phyloP scores from a whole-genome alignment of 2,329 filamentous ascomycete species.

The Aspergillus pseudoviridinutans region DNA sequence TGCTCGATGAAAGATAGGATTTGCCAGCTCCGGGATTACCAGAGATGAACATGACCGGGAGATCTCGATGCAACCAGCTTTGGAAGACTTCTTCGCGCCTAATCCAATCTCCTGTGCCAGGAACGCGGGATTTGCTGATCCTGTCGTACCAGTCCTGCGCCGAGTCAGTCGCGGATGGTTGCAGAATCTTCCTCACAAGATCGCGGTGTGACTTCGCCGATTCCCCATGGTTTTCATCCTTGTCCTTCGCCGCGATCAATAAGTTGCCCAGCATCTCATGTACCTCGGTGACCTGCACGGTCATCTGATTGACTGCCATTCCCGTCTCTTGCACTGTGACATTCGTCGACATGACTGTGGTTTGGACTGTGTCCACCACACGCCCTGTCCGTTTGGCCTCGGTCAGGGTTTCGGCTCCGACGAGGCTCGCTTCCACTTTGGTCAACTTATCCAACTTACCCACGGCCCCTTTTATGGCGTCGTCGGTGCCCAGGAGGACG shows the following conservation, averaged over 20 bases:
- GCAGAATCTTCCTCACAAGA: slow-evolving; percentile 24
- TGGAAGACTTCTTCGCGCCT: slow-evolving; percentile 37
- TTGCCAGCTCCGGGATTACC: slow-evolving; percentile 48
- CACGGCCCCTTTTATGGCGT: slow-evolving; percentile 39
- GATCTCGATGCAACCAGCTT: slow-evolving; percentile 38
- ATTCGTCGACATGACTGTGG: slow-evolving; percentile 1
- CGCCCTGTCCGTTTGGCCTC: slow-evolving; percentile 8
- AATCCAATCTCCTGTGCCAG: slow-evolving; percentile 48
- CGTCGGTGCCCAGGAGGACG: slow-evolving; percentile 39
- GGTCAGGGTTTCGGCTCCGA: slow-evolving; percentile 31
- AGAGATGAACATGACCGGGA: slow-evolving; percentile 42
- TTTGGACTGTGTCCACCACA: slow-evolving; percentile 4
- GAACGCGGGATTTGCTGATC: slow-evolving; percentile 40
- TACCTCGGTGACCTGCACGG: slow-evolving; percentile 5
- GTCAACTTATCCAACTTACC: slow-evolving; percentile 42
- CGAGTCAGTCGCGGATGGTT: slow-evolving; percentile 38
- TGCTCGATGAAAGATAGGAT: slow-evolving; percentile 43
- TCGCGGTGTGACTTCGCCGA: background rate
- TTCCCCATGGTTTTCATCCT: slow-evolving; percentile 1
- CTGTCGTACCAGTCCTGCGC: slow-evolving; percentile 42
- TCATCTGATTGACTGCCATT: slow-evolving; percentile 6
- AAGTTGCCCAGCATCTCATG: slow-evolving; percentile 6
- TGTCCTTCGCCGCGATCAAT: slow-evolving; percentile 1
- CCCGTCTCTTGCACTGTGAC: slow-evolving; percentile 3
- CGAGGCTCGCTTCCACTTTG: slow-evolving; percentile 40